A percentile compares a stretch with the other conserved stretches of the same genome.
Evolutionary conservation across 2,329 filamentous ascomycete genomes (phyloP).

Genomic region (Aspergillus fumigatiaffinis): DNA sequence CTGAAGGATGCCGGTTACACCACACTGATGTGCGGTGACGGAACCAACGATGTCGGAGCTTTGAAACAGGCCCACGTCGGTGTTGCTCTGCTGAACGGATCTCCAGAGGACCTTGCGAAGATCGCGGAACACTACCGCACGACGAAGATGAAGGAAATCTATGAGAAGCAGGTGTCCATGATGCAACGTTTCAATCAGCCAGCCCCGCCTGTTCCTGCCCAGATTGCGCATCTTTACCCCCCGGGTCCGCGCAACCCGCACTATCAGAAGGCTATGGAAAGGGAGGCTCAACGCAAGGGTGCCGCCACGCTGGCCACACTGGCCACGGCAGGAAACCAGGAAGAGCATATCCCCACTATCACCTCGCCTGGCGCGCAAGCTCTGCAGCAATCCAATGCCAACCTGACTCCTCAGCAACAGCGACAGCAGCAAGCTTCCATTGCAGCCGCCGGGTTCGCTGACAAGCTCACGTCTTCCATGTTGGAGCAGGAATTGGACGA

Average conservation of each 20-base stretch:
- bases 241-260: slow-evolving; percentile 90
- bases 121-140: slow-evolving; percentile 92
- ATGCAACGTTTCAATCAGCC: slow-evolving; percentile 97
- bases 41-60: slow-evolving; percentile 96
- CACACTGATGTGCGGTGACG: slow-evolving; percentile 97
- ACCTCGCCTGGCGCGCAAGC: slow-evolving; percentile 64
- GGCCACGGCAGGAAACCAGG: slow-evolving; percentile 47
- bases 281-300: slow-evolving; percentile 77
- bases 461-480: slow-evolving; percentile 81
- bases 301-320: slow-evolving; percentile 54
- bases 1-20: slow-evolving; percentile 97
- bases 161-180: slow-evolving; percentile 88
- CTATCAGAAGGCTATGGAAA: slow-evolving; percentile 84
- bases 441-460: slow-evolving; percentile 74
- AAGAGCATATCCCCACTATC: slow-evolving; percentile 59
- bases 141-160: slow-evolving; percentile 97
- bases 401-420: slow-evolving; percentile 49
- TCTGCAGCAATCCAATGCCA: slow-evolving; percentile 49
- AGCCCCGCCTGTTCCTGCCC: slow-evolving; percentile 79
- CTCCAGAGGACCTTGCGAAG: slow-evolving; percentile 80
- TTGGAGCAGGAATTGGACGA: slow-evolving; percentile 87
- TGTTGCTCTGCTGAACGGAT: slow-evolving; percentile 92
- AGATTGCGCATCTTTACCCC: slow-evolving; percentile 92
- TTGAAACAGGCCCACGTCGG: slow-evolving; percentile 98
- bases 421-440: slow-evolving; percentile 58